These are phyloP conservation scores for Bathelium albidoporum DNA, from an alignment of 495 filamentous ascomycete genomes.

Conservation along the genomic window DNA sequence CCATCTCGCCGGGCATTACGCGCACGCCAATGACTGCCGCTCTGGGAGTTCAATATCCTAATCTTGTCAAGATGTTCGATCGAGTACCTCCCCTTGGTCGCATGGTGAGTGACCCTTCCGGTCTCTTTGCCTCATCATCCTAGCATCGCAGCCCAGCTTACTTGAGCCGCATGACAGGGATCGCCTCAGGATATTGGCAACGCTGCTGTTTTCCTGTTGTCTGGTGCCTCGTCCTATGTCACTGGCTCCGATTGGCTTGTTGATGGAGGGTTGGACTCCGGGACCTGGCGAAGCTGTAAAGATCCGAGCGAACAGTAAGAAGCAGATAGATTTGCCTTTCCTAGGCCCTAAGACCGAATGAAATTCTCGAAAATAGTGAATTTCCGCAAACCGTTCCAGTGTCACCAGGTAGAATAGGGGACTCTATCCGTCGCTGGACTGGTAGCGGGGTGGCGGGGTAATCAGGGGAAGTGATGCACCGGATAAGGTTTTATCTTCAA, in stretches of 20 bases:
- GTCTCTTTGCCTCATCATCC: not conserved
- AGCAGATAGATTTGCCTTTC: not conserved
- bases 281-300: not conserved
- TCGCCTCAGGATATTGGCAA: constrained; percentile 1
- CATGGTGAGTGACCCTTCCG: not conserved
- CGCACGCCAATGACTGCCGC: constrained; percentile 6
- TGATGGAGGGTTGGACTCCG: not conserved
- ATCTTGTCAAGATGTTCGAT: constrained; percentile 9
- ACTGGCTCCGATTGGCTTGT: constrained; percentile 1
- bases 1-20: constrained; percentile 12
- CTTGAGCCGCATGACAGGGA: not conserved
- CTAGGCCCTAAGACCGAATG: not conserved
- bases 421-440: not conserved
- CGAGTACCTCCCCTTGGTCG: constrained; percentile 4
- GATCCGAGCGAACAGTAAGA: not conserved
- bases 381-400: too few relatives aligned
- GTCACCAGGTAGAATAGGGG: too few relatives aligned
- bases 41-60: constrained; percentile 2
- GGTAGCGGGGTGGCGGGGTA: not conserved
- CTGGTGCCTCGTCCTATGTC: not conserved
- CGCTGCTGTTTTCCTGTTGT: constrained; percentile 1
- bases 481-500: not conserved
- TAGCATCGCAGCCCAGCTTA: not conserved
- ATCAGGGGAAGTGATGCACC: not conserved
- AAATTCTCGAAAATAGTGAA: too few relatives aligned